A percentile compares a stretch with the other conserved stretches of the same genome.
These are phyloP conservation scores for Cucurbita moschata DNA, from an alignment of 306 rosid genomes.

Conservation along the genomic window DNA sequence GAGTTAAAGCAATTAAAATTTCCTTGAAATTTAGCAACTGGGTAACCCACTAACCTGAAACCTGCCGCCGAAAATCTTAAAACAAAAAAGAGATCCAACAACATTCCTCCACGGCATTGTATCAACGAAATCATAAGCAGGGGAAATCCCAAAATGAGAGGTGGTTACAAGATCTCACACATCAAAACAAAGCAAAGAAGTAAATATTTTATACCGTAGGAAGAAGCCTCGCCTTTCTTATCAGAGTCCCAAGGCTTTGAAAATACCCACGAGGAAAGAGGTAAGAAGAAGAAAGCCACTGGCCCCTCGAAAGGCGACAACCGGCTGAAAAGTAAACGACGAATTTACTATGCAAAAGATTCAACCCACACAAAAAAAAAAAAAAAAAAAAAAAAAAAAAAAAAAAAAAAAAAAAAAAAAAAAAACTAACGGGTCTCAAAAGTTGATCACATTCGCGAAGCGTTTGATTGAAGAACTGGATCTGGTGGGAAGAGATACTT, in stretches of 20 bases:
- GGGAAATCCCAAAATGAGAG: not conserved
- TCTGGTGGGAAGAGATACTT: not conserved
- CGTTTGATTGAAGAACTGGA: not conserved
- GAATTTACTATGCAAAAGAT: not conserved
- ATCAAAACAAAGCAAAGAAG: not conserved
- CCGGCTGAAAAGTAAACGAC: not conserved
- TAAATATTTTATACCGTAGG: not conserved
- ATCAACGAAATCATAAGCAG: slow-evolving; percentile 11
- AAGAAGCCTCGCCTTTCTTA: not conserved
- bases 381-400: not conserved
- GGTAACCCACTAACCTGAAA: slow-evolving; percentile 31
- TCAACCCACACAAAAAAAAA: not conserved
- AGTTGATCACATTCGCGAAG: not conserved
- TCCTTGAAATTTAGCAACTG: not conserved
- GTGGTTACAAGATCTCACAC: not conserved
- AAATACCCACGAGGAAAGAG: not conserved
- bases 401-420: not conserved
- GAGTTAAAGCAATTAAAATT: not conserved
- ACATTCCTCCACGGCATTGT: slow-evolving; percentile 48
- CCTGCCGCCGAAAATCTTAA: slow-evolving; percentile 15
- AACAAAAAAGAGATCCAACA: slow-evolving; percentile 33
- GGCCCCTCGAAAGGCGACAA: slow-evolving; percentile 1
- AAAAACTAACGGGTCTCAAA: not conserved
- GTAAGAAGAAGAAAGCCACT: not conserved
- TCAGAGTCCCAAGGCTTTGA: not conserved